phyloP scores from a whole-genome alignment of 768 basidiomycete species.

The Tylopilus vinaceipallidus region DNA sequence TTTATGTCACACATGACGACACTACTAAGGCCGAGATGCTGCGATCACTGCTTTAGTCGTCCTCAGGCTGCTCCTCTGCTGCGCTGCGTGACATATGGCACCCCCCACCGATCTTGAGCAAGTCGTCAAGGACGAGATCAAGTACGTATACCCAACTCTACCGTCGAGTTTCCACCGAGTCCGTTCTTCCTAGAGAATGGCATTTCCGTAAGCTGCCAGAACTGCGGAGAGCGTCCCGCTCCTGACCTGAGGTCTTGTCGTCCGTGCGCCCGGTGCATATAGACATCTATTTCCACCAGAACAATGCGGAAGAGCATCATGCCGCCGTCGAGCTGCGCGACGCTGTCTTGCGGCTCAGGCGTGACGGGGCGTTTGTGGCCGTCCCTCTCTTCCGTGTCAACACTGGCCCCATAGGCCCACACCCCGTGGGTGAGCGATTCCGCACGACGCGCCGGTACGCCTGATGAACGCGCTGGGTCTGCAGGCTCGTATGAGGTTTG shows the following conservation, averaged over 20 bases:
- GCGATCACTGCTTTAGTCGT: too few species aligned
- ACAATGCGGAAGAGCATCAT: constrained; percentile 57
- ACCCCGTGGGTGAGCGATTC: constrained; percentile 61
- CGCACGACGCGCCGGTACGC: not conserved
- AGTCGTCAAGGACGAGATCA: constrained; percentile 61
- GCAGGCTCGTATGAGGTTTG: constrained; percentile 81
- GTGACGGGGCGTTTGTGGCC: constrained; percentile 77
- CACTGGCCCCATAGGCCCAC: constrained; percentile 65
- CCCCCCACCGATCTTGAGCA: constrained; percentile 53
- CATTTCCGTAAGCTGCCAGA: constrained; percentile 60
- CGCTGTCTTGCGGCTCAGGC: constrained; percentile 64
- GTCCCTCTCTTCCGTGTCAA: constrained; percentile 76
- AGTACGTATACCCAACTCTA: constrained; percentile 39
- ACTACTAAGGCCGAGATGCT: too few species aligned
- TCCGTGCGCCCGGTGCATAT: not conserved
- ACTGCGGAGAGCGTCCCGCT: not conserved
- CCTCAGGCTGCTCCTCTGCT: too few species aligned
- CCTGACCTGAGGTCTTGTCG: not conserved
- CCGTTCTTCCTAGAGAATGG: constrained; percentile 55
- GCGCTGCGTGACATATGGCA: too few species aligned
- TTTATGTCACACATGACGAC: too few species aligned
- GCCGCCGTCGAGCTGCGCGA: constrained; percentile 69
- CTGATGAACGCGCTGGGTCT: not conserved
- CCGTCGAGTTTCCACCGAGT: not conserved
- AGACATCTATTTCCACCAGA: constrained; percentile 83